A percentile compares a stretch with the other conserved stretches of the same genome.
Conservation (phyloP, 495 filamentous ascomycete species). For the Neurospora sp. region DNA sequence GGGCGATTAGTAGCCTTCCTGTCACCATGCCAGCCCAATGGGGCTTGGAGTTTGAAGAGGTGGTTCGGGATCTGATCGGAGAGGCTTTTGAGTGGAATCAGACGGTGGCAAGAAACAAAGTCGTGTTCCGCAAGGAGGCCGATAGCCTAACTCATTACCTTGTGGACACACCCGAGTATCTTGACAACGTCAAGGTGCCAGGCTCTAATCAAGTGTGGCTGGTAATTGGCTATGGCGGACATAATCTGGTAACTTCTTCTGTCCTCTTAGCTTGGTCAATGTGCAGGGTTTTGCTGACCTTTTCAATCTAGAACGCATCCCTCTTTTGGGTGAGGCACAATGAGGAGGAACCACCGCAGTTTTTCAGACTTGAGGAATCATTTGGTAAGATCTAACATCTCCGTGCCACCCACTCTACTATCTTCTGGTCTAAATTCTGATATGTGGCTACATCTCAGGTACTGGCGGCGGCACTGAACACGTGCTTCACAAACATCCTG, state of each 20-base stretch:
- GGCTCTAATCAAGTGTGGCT: not conserved
- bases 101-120: not conserved
- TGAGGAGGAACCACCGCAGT: not conserved
- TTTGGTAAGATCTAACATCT: not conserved
- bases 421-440: not conserved
- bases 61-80: not conserved
- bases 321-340: not conserved
- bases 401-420: not conserved
- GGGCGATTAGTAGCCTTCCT: not conserved
- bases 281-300: not conserved
- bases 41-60: not conserved
- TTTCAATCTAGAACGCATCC: not conserved
- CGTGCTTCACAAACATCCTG: not conserved
- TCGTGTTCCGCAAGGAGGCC: not conserved
- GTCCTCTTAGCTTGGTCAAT: not conserved
- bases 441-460: not conserved
- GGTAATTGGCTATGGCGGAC: not conserved
- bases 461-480: not conserved
- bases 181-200: not conserved
- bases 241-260: not conserved
- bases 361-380: not conserved
- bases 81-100: not conserved
- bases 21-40: not conserved
- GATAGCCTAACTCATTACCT: not conserved
- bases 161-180: not conserved